phyloP scores from a whole-genome alignment of 768 basidiomycete genomes.

The Dentipellis fragilis region DNA sequence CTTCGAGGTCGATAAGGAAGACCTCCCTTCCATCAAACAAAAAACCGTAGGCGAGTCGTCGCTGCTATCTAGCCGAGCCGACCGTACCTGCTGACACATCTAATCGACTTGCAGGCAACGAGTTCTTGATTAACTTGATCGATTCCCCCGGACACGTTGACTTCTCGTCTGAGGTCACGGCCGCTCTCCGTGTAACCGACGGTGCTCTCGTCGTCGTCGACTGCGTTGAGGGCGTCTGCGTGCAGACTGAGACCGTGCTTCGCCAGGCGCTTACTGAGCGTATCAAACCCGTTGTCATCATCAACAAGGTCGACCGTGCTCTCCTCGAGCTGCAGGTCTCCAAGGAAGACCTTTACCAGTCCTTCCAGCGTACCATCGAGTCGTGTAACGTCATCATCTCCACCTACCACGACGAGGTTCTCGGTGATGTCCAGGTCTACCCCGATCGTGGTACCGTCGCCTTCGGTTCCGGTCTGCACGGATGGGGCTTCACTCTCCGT shows the following conservation, averaged over 20 bases:
- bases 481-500: conserved; percentile 98
- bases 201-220: conserved; percentile 99
- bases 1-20: conserved; percentile 91
- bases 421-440: conserved; percentile 98
- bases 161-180: conserved; percentile 99
- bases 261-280: conserved; percentile 96
- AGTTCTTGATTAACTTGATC: conserved; percentile 99
- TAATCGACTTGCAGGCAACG: conserved; percentile 44
- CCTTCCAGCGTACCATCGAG: conserved; percentile 96
- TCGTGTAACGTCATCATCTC: conserved; percentile 98
- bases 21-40: conserved; percentile 78
- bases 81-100: conserved; percentile 3
- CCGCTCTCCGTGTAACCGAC: conserved; percentile 98
- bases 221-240: conserved; percentile 98
- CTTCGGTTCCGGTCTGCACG: conserved; percentile 98
- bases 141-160: conserved; percentile 99
- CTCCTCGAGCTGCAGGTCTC: conserved; percentile 95
- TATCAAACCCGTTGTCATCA: conserved; percentile 98
- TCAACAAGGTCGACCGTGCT: conserved; percentile 99
- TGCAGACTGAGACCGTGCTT: conserved; percentile 98
- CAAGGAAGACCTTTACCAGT: conserved; percentile 96
- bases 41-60: conserved; percentile 67
- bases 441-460: conserved; percentile 98
- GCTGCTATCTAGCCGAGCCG: background rate
- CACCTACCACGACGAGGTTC: conserved; percentile 86